These are phyloP conservation scores for Vanderwaltozyma polyspora DNA, from an alignment of 805 yeast genomes.

Conservation along the genomic window DNA sequence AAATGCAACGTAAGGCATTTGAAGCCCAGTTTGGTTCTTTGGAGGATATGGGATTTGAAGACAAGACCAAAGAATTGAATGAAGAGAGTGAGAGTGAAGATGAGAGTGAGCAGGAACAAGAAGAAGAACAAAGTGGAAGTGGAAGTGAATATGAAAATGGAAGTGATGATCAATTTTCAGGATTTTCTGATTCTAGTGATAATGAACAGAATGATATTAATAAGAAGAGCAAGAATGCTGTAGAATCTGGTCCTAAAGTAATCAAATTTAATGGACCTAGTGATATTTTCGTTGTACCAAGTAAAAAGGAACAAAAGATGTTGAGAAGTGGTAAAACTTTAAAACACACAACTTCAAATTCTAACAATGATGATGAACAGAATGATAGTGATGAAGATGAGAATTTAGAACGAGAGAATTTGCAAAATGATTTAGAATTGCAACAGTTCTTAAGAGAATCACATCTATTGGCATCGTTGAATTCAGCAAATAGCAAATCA, in stretches of 20 bases:
- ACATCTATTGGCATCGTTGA: conserved; percentile 41
- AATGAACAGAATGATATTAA: conserved; percentile 9
- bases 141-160: conserved; percentile 14
- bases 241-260: conserved; percentile 10
- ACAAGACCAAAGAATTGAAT: conserved; percentile 26
- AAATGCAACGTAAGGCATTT: conserved; percentile 45
- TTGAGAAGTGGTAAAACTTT: conserved; percentile 49
- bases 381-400: conserved; percentile 19
- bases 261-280: conserved; percentile 20
- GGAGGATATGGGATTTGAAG: conserved; percentile 43
- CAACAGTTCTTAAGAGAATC: conserved; percentile 64
- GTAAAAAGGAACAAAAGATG: conserved; percentile 41
- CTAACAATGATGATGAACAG: not conserved
- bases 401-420: conserved; percentile 38
- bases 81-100: conserved; percentile 6
- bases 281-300: conserved; percentile 19
- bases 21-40: conserved; percentile 55
- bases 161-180: conserved; percentile 3
- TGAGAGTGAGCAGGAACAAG: conserved; percentile 18
- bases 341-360: conserved; percentile 15
- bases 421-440: conserved; percentile 60
- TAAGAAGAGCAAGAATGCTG: conserved; percentile 4
- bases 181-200: not conserved
- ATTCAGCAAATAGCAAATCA: conserved; percentile 14
- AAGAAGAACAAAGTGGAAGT: conserved; percentile 7